A percentile compares a stretch with the other conserved stretches of the same genome.
These are phyloP conservation scores for Chaetoceros muelleri DNA, from an alignment of 108 stramenopile genomes.

Conservation along the genomic window DNA sequence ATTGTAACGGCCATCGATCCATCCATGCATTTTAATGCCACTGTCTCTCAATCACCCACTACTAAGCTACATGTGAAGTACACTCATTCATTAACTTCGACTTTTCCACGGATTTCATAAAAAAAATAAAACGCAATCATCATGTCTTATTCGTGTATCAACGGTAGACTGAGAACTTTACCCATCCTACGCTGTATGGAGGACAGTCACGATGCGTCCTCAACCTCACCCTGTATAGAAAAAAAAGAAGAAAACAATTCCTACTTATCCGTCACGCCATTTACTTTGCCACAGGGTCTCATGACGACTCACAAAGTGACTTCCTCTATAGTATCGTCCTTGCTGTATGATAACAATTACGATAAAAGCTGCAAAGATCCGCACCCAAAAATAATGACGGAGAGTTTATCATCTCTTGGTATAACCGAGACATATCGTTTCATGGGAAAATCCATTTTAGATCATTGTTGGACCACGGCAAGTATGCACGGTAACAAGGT, in stretches of 20 bases:
- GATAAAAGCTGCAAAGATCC: neutral
- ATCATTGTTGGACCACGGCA: neutral
- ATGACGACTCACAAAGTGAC: neutral
- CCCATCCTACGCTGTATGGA: neutral
- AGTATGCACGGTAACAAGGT: neutral
- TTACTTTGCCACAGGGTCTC: neutral
- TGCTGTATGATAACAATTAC: neutral
- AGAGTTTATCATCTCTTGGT: neutral
- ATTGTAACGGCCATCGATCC: no score
- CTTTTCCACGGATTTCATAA: neutral
- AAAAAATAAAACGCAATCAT: neutral
- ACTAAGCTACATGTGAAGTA: no score
- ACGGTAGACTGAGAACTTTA: neutral
- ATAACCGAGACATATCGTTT: neutral
- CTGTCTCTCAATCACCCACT: no score
- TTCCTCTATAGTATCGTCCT: no score
- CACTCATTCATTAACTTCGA: neutral
- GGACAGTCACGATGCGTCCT: no score
- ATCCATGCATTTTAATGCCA: no score
- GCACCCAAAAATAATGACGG: neutral
- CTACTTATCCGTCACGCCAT: neutral
- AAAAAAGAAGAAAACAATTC: no score
- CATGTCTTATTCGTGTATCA: neutral
- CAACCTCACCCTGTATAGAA: no score
- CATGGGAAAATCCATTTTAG: neutral